phyloP scores from a whole-genome alignment of 495 filamentous ascomycete species.

The Halenospora varia region DNA sequence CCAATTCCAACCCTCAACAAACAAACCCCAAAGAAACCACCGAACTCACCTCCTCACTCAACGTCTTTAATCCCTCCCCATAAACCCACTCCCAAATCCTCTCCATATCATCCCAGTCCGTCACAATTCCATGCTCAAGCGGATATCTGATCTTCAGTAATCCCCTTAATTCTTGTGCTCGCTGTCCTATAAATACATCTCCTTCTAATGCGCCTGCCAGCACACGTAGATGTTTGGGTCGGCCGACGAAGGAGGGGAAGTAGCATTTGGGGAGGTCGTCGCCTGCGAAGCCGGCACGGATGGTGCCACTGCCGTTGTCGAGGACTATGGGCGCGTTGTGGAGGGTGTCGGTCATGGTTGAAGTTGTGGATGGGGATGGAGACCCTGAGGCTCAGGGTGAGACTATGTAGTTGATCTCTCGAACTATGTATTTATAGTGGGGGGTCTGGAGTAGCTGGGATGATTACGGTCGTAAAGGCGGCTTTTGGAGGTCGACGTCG shows the following conservation, averaged over 20 bases:
- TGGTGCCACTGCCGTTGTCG: conserved; percentile 98
- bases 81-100: conserved; percentile 86
- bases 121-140: conserved; percentile 96
- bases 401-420: background rate
- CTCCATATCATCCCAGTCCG: conserved; percentile 99
- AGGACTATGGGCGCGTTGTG: conserved; percentile 98
- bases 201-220: conserved; percentile 94
- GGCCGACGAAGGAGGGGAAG: conserved; percentile 97
- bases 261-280: conserved; percentile 93
- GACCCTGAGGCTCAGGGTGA: background rate
- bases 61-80: conserved; percentile 73
- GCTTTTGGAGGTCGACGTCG: too few species aligned
- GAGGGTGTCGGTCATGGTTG: conserved; percentile 73
- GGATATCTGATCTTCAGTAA: conserved; percentile 94
- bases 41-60: conserved; percentile 81
- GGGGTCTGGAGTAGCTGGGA: background rate
- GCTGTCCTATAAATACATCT: conserved; percentile 93
- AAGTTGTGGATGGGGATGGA: background rate
- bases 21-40: background rate
- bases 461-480: too few species aligned
- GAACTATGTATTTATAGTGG: background rate
- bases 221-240: conserved; percentile 94
- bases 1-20: background rate
- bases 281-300: conserved; percentile 94
- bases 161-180: conserved; percentile 83